Percentiles rank a stretch among this genome's conserved stretches.
Conservation (phyloP, 345 rosid genomes). For the Eucalyptus sp. region DNA sequence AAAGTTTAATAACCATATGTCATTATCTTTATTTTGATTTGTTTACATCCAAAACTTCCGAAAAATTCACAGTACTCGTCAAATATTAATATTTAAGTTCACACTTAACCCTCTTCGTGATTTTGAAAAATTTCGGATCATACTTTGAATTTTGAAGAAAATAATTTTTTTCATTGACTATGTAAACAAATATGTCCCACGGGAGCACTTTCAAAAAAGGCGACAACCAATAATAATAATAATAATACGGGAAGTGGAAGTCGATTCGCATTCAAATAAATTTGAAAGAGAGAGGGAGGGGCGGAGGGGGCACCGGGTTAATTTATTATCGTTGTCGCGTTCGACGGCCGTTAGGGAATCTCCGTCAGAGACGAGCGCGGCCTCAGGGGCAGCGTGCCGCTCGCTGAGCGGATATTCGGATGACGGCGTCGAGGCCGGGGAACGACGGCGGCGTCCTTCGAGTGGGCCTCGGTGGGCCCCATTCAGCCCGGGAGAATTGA, state of each 20-base stretch:
- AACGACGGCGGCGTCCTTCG: background rate
- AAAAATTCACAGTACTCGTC: background rate
- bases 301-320: background rate
- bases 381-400: background rate
- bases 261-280: background rate
- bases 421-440: background rate
- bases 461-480: background rate
- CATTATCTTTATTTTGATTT: background rate
- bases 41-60: background rate
- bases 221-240: background rate
- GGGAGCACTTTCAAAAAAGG: background rate
- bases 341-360: background rate
- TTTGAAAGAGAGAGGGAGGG: background rate
- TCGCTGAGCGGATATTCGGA: background rate
- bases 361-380: background rate
- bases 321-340: background rate
- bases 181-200: background rate
- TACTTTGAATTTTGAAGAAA: background rate
- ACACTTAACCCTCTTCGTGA: background rate
- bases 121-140: background rate
- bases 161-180: background rate
- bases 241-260: background rate
- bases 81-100: background rate
- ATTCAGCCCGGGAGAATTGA: background rate
- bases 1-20: too few species aligned